These are phyloP conservation scores for Erythrophleum fordii DNA, from an alignment of 306 rosid species.

Conservation along the genomic window DNA sequence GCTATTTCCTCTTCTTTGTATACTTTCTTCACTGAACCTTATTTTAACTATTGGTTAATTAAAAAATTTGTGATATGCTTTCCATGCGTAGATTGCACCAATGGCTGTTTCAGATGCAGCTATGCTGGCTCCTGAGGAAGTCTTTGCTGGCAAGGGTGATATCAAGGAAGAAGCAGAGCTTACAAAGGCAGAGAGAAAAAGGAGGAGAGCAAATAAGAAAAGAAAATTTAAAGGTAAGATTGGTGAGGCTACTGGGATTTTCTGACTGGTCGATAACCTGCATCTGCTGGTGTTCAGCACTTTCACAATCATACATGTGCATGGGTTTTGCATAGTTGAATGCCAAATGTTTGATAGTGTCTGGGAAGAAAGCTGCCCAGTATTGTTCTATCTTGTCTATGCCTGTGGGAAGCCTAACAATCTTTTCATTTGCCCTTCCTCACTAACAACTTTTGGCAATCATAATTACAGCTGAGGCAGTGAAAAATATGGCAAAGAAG, in stretches of 20 bases:
- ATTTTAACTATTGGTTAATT: conserved; percentile 27
- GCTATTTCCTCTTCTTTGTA: conserved; percentile 28
- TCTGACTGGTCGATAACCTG: conserved; percentile 21
- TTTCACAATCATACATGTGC: conserved; percentile 11
- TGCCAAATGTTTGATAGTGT: background rate
- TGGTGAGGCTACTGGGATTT: background rate
- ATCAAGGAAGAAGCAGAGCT: conserved; percentile 90
- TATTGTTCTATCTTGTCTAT: conserved; percentile 26
- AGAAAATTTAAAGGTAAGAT: conserved; percentile 81
- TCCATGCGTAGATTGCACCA: conserved; percentile 81
- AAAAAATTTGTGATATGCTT: conserved; percentile 36
- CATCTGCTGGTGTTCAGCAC: conserved; percentile 5
- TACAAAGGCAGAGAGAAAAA: conserved; percentile 85
- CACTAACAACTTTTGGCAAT: conserved; percentile 25
- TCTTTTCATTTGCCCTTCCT: conserved; percentile 24
- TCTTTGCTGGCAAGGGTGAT: conserved; percentile 91
- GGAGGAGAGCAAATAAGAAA: conserved; percentile 90
- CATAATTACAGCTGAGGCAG: conserved; percentile 62
- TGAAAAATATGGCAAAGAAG: conserved; percentile 56
- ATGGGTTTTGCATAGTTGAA: conserved; percentile 24
- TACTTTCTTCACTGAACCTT: conserved; percentile 3
- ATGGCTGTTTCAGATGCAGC: conserved; percentile 96
- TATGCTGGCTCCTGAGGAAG: conserved; percentile 98
- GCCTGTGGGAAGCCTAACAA: background rate
- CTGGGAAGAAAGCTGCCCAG: conserved; percentile 23